Base-by-base conservation (phyloP, 2,329 filamentous ascomycete genomes). In the Pseudocercospora macadamiae region DNA sequence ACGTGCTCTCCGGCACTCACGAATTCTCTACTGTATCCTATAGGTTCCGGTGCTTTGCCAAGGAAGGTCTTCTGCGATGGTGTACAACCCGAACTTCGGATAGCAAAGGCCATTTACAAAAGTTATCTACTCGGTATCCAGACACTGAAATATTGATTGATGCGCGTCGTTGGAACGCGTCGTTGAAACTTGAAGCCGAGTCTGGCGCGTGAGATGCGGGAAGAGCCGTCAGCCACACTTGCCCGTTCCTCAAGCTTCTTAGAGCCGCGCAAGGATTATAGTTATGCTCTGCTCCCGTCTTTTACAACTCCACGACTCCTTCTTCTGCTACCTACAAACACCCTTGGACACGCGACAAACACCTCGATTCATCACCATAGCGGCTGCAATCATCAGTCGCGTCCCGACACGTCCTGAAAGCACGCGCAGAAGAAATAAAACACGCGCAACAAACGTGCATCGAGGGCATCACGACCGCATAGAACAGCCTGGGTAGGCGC, bases 401-500 rank as follows among this genome's bases (percentile, higher is more conserved):
- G 59, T 54, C 25, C 25, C 14, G 8, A 45, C 28, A 53, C 49
- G 56, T 28, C 18, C 21, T 3, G 12, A 26, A 34, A 23, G 19
- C 2, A 44, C 55, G 48, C 37, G 52, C 54, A 48, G 23, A 55
- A 45, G 55, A 30, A 28, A 28, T 26, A 51, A 26, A 60, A 45
- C 57, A 56, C 54, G 60, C 54, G 54, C 59, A 52, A 32, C 48
- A 52, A 55, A 25, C 51, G 45, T 52, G 37, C 52, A 30, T n/a
- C 44, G 30, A 39, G 49, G 39, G n/a, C 42, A n/a, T n/a, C 42
- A 37, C 14, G 23, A 36, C 28, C 21, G 39, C 49, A 53, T 34
- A 32, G 30, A 42, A 34, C 39, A 44, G 47, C 52, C 39, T 45
- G 25, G 23, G 49, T 44, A 56, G 57, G 57, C 62, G 62, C 62